A percentile compares a stretch with the other conserved stretches of the same genome.
Conservation (phyloP, 441 rosid genomes). For the Bocquillonia castaneifolia region DNA sequence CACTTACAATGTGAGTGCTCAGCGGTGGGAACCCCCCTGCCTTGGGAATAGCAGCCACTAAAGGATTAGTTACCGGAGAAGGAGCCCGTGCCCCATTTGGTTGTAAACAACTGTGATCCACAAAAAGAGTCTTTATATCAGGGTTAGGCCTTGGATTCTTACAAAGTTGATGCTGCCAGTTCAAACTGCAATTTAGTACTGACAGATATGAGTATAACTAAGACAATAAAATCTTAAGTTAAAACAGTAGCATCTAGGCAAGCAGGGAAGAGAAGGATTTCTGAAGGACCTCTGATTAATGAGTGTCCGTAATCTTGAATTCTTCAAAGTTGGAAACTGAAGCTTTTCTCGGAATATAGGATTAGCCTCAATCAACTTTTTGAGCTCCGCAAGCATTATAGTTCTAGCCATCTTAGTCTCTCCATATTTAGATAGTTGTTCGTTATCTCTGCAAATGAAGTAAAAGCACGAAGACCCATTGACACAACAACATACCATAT, state of each 20-base stretch:
- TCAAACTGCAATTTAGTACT: conserved; percentile 46
- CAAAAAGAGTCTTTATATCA: conserved; percentile 74
- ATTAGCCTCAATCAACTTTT: conserved; percentile 78
- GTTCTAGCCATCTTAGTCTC: conserved; percentile 75
- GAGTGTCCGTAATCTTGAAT: conserved; percentile 66
- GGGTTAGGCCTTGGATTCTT: conserved; percentile 78
- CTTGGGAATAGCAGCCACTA: conserved; percentile 59
- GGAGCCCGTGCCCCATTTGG: conserved; percentile 72
- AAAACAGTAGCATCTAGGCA: conserved; percentile 5
- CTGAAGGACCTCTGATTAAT: conserved; percentile 65
- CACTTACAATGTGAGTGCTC: conserved; percentile 65
- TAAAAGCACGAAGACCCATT: conserved; percentile 1
- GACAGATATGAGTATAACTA: conserved; percentile 8
- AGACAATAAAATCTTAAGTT: neutral
- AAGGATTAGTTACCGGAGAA: conserved; percentile 70
- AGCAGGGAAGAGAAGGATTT: conserved; percentile 16
- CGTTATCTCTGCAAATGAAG: conserved; percentile 55
- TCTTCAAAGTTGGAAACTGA: conserved; percentile 72
- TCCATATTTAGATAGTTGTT: conserved; percentile 72
- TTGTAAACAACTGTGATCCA: conserved; percentile 68
- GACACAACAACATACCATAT: neutral
- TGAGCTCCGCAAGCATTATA: conserved; percentile 72
- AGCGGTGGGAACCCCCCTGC: conserved; percentile 58
- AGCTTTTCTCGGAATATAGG: conserved; percentile 84
- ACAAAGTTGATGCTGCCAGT: conserved; percentile 88